Percentiles rank a stretch among this genome's conserved stretches.
Evolutionary conservation across 140 eudicot genomes (phyloP).

Genomic region (Erigeron philadelphicus): DNA sequence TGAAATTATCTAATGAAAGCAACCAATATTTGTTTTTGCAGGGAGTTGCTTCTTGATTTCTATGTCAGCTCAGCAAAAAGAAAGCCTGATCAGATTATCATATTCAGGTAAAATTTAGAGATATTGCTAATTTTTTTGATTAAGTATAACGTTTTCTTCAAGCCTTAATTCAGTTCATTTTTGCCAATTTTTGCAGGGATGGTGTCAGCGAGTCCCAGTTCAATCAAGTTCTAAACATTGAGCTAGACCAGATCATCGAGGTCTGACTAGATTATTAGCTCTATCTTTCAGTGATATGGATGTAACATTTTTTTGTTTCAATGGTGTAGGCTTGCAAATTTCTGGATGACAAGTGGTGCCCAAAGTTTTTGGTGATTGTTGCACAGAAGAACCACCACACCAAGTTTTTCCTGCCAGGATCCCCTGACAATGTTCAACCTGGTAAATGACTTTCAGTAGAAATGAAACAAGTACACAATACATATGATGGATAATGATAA

Average conservation of each 20-base stretch:
- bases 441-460: slow-evolving; percentile 29
- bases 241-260: slow-evolving; percentile 80
- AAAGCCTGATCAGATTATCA: slow-evolving; percentile 82
- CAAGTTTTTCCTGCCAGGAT: slow-evolving; percentile 65
- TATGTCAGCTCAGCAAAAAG: slow-evolving; percentile 61
- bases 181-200: slow-evolving; percentile 41
- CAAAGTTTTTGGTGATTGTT: slow-evolving; percentile 65
- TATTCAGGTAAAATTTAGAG: slow-evolving; percentile 55
- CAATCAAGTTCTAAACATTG: slow-evolving; percentile 72
- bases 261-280: slow-evolving; percentile 26
- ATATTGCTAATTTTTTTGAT: background rate
- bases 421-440: slow-evolving; percentile 87
- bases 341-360: slow-evolving; percentile 75
- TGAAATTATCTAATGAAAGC: too few relatives aligned
- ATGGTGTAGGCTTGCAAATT: slow-evolving; percentile 71
- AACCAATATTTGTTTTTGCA: slow-evolving; percentile 13
- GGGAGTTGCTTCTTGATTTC: slow-evolving; percentile 70
- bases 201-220: slow-evolving; percentile 95
- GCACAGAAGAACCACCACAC: slow-evolving; percentile 95
- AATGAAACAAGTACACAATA: background rate
- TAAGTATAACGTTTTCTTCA: background rate
- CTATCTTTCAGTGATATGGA: background rate
- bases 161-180: background rate
- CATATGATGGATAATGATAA: too few relatives aligned
- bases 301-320: background rate